These are phyloP conservation scores for Carnegiea gigantea DNA, from an alignment of 179 eudicot species.

Conservation along the genomic window DNA sequence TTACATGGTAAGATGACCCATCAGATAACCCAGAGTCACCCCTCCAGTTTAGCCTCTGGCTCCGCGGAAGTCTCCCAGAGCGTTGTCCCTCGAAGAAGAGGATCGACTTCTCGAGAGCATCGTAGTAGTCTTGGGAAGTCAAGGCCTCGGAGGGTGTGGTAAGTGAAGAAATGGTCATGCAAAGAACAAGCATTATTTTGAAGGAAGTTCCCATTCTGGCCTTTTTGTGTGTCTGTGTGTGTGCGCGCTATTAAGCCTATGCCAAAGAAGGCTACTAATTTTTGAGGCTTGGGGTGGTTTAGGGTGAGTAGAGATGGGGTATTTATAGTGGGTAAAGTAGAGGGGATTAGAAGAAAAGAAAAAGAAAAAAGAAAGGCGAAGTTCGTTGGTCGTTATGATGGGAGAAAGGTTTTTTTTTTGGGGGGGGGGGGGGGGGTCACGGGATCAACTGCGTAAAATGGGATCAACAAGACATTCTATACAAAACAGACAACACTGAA, in stretches of 20 bases:
- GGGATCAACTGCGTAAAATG: slow-evolving; percentile 54
- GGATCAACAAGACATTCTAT: slow-evolving; percentile 11
- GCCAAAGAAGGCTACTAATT: neutral
- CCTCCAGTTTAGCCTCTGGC: slow-evolving; percentile 72
- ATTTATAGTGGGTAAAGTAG: slow-evolving; percentile 27
- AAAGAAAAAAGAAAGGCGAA: neutral
- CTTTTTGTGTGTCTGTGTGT: slow-evolving; percentile 4
- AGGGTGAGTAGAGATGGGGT: neutral
- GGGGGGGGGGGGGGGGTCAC: slow-evolving; percentile 42
- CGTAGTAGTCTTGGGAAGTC: slow-evolving; percentile 48
- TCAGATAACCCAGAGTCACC: slow-evolving; percentile 79
- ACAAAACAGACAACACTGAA: neutral
- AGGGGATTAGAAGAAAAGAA: too few species aligned
- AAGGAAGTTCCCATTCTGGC: slow-evolving; percentile 13
- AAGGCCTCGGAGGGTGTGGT: slow-evolving; percentile 42
- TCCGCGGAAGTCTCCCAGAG: slow-evolving; percentile 64
- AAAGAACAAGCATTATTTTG: slow-evolving; percentile 23
- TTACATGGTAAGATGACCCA: slow-evolving; percentile 65
- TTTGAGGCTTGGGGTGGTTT: neutral
- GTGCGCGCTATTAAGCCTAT: neutral
- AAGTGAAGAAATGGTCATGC: slow-evolving; percentile 13
- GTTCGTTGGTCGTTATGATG: slow-evolving; percentile 50
- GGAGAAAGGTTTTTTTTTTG: slow-evolving; percentile 12
- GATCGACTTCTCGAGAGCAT: slow-evolving; percentile 74
- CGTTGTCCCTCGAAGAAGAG: slow-evolving; percentile 89